phyloP scores from a whole-genome alignment of 768 basidiomycete genomes.

The Trametes sanguinea region DNA sequence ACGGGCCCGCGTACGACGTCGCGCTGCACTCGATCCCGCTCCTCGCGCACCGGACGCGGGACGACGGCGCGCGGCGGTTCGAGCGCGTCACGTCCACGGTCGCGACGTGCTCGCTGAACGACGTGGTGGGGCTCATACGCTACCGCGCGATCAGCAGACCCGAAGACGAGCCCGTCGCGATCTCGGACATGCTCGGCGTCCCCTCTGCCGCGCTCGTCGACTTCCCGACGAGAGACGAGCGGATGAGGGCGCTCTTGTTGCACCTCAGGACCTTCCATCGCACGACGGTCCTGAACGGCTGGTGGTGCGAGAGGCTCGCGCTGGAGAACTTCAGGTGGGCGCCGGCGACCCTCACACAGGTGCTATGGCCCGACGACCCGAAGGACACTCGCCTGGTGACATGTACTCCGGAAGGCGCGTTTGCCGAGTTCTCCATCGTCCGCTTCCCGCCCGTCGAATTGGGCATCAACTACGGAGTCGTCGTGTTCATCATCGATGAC shows the following conservation, averaged over 20 bases:
- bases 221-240: not conserved
- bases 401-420: not conserved
- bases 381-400: not conserved
- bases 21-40: not conserved
- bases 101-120: not conserved
- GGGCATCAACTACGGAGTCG: not conserved
- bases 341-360: not conserved
- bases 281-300: not conserved
- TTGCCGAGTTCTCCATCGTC: not conserved
- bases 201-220: not conserved
- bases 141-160: conserved; percentile 1
- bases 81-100: not conserved
- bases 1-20: not conserved
- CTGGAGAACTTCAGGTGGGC: not conserved
- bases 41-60: not conserved
- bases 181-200: conserved; percentile 6
- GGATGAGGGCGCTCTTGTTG: conserved; percentile 8
- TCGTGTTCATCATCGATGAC: not conserved
- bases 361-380: not conserved
- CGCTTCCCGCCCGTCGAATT: not conserved
- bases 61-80: not conserved
- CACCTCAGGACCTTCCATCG: not conserved
- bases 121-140: not conserved
- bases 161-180: conserved; percentile 16
- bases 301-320: not conserved